phyloP scores from a whole-genome alignment of 257 asterid species.

The Rhazya stricta region DNA sequence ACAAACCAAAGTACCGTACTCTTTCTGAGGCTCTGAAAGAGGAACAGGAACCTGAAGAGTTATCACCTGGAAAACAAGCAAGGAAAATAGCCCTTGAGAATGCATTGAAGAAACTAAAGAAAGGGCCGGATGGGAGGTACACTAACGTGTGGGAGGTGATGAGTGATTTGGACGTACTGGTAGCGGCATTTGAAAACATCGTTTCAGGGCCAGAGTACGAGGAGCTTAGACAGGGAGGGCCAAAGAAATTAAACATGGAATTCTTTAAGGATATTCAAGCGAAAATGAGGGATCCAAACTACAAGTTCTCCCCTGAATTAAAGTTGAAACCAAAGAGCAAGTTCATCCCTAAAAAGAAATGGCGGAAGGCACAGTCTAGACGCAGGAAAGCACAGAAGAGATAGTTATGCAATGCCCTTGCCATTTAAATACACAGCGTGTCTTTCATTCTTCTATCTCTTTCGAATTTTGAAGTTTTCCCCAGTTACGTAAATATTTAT shows the following conservation, averaged over 20 bases:
- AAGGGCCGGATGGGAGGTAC: conserved; percentile 92
- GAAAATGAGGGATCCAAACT: conserved; percentile 89
- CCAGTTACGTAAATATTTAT: background rate
- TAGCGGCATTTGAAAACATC: conserved; percentile 89
- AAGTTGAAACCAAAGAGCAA: conserved; percentile 84
- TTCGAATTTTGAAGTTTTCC: background rate
- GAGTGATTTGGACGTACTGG: conserved; percentile 80
- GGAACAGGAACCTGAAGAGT: conserved; percentile 79
- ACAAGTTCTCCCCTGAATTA: conserved; percentile 72
- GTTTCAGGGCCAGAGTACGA: conserved; percentile 91
- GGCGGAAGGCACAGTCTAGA: conserved; percentile 80
- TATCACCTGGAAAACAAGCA: conserved; percentile 83
- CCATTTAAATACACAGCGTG: background rate
- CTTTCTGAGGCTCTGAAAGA: conserved; percentile 68
- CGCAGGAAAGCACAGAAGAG: conserved; percentile 80
- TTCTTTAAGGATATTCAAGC: conserved; percentile 90
- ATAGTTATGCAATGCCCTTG: conserved; percentile 12
- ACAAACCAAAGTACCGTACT: conserved; percentile 64
- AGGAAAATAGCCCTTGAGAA: conserved; percentile 78
- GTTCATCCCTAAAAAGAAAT: conserved; percentile 69
- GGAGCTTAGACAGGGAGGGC: conserved; percentile 85
- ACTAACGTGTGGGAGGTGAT: conserved; percentile 92
- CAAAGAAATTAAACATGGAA: conserved; percentile 70
- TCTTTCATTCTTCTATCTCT: background rate
- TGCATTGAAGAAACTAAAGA: conserved; percentile 80